Evolutionary conservation across 441 rosid genomes (phyloP), one percentile per base, ranked within the genome.

Genomic region (Breynia disticha): DNA sequence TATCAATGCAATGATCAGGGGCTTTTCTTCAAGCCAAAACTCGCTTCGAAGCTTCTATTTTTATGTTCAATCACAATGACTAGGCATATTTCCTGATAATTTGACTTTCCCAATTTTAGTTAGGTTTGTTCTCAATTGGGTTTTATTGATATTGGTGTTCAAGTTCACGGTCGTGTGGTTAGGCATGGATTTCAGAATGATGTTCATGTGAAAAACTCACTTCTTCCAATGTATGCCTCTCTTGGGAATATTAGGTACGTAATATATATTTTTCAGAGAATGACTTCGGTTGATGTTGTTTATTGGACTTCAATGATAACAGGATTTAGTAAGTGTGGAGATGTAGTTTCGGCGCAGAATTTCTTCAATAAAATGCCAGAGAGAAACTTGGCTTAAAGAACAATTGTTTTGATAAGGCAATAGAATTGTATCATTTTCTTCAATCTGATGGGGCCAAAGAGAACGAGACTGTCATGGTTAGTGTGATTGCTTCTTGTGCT

Each of bases 321-420:
- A 2, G 85, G 87, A 0, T 79, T 65, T 17, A 70, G 64, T 12
- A 77, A 61, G 58, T 44, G 70, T 5, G 81, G 87, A 19, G 69
- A 76, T 47, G 68, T 71, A 17, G 75, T 32, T 2, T 69, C 73
- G 19, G 90, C 86, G 7, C 83, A 88, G 20, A 24, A 60, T 19
- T 43, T 80, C 87, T 86, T 83, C 57, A 88, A 81, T 50, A 72
- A 35, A 83, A 83, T 81, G 95, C 90, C 87, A 0, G 76, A 76
- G 37, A 79, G 61, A 67, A 83, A 86, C 67, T 53, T 86, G 62
- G 74, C 80, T 54, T 72, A 0, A 72, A 58, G 70, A 81, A 66
- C 46, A 54, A 41, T 18, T 51, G 18, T 10, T 86, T 76, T 41
- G 77, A 71, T 19, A 61, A 77, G 72, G 83, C 83, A 15, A 7